Conservation (phyloP, 2,329 filamentous ascomycete species). For the Colletotrichum brevisporum region DNA sequence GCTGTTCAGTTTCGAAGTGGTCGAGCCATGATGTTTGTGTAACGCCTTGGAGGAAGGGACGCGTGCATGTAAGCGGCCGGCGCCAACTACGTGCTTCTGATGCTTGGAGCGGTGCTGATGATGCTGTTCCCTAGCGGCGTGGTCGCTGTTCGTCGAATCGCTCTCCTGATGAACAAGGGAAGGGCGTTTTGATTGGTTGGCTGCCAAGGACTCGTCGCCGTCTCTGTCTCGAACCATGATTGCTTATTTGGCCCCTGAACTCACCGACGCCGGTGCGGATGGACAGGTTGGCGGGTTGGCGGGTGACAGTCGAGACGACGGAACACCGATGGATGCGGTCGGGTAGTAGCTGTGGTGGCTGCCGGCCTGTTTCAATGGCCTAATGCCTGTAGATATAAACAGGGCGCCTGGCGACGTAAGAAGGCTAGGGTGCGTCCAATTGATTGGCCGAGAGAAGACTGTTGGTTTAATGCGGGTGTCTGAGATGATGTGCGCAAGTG, state of each 20-base stretch:
- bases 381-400: constrained; percentile 29
- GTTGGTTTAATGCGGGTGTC: constrained; percentile 1
- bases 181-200: constrained; percentile 70
- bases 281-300: constrained; percentile 20
- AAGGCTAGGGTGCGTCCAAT: constrained; percentile 15
- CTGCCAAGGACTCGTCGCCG: constrained; percentile 61
- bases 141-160: constrained; percentile 54
- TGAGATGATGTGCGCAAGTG: constrained; percentile 3
- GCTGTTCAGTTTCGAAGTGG: constrained; percentile 54
- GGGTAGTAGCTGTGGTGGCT: constrained; percentile 15
- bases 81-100: constrained; percentile 61
- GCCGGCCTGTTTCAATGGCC: constrained; percentile 31
- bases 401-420: constrained; percentile 10
- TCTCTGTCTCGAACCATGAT: constrained; percentile 61
- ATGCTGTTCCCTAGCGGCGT: constrained; percentile 46
- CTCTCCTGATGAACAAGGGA: constrained; percentile 52
- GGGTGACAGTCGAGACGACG: constrained; percentile 6
- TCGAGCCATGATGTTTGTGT: constrained; percentile 58
- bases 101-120: constrained; percentile 44
- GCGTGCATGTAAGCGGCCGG: constrained; percentile 64
- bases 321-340: constrained; percentile 26
- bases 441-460: neutral
- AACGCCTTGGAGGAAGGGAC: constrained; percentile 67
- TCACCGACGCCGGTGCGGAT: constrained; percentile 20
- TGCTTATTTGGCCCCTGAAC: constrained; percentile 42